Evolutionary conservation across 306 rosid genomes (phyloP).

Genomic region (Malus fusca): DNA sequence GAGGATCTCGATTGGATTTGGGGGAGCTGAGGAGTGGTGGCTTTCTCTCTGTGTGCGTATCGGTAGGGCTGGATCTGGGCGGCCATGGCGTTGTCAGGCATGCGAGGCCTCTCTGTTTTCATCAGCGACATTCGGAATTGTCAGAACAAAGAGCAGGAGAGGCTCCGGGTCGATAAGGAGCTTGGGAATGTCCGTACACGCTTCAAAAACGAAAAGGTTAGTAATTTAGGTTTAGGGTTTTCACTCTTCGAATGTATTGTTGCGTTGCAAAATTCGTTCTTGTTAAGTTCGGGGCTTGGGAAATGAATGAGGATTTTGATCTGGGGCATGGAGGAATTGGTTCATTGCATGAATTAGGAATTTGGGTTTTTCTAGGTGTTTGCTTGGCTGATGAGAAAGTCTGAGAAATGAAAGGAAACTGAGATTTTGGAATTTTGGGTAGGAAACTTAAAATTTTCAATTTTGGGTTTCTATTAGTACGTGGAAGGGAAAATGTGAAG

Average conservation of each 20-base stretch:
- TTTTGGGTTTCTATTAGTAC: not conserved
- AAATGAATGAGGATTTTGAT: not conserved
- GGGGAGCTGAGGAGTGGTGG: slow-evolving; percentile 20
- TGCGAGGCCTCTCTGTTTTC: slow-evolving; percentile 97
- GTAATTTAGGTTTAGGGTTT: not conserved
- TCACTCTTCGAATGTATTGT: not conserved
- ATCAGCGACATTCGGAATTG: slow-evolving; percentile 97
- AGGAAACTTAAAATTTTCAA: not conserved
- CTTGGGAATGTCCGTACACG: slow-evolving; percentile 96
- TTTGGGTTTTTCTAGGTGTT: slow-evolving; percentile 1
- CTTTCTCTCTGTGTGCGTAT: not conserved
- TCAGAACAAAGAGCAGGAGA: slow-evolving; percentile 93
- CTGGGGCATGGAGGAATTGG: not conserved
- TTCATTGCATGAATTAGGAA: not conserved
- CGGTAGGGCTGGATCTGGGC: slow-evolving; percentile 47
- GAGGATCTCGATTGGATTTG: slow-evolving; percentile 36
- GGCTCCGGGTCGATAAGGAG: slow-evolving; percentile 96
- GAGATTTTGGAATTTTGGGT: not conserved
- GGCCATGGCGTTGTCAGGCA: slow-evolving; percentile 93
- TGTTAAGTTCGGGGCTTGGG: not conserved
- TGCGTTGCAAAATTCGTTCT: not conserved
- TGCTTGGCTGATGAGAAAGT: not conserved
- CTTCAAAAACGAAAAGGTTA: slow-evolving; percentile 93
- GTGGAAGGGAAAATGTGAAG: not conserved
- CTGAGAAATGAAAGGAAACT: not conserved